These are phyloP conservation scores for Gracilaria gracilis DNA, from an alignment of 23 red algal genomes.

Conservation along the genomic window DNA sequence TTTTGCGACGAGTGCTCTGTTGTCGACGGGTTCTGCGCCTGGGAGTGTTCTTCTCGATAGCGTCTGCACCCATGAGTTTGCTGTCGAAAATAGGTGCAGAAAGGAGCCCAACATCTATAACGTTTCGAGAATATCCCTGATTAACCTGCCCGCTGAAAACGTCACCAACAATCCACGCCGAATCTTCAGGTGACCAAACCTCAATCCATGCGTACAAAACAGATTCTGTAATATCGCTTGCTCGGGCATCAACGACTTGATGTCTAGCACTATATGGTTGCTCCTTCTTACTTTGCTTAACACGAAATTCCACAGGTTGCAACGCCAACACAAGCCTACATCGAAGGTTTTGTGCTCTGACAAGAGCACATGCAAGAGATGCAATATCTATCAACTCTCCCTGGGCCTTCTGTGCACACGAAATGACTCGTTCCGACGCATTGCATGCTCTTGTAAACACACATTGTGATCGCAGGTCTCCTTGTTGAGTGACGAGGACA, in stretches of 20 bases:
- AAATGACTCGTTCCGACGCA: slow-evolving; percentile 34
- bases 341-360: slow-evolving; percentile 49
- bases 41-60: neutral
- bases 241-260: slow-evolving; percentile 10
- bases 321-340: slow-evolving; percentile 60
- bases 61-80: neutral
- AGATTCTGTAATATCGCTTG: neutral
- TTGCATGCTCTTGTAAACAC: slow-evolving; percentile 5
- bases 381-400: slow-evolving; percentile 59
- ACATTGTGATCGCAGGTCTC: neutral
- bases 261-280: neutral
- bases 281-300: neutral
- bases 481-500: neutral
- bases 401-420: neutral
- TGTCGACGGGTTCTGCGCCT: neutral
- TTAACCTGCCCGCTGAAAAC: slow-evolving; percentile 42
- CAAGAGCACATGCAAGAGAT: slow-evolving; percentile 28
- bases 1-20: neutral
- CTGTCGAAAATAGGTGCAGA: slow-evolving; percentile 12
- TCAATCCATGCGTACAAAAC: slow-evolving; percentile 79
- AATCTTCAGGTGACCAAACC: slow-evolving; percentile 51
- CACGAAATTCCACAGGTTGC: slow-evolving; percentile 15
- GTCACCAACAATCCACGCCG: slow-evolving; percentile 78
- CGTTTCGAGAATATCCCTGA: slow-evolving; percentile 14
- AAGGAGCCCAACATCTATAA: slow-evolving; percentile 15